These are phyloP conservation scores for Maudiozyma bulderi DNA, from an alignment of 805 yeast species.

Conservation along the genomic window DNA sequence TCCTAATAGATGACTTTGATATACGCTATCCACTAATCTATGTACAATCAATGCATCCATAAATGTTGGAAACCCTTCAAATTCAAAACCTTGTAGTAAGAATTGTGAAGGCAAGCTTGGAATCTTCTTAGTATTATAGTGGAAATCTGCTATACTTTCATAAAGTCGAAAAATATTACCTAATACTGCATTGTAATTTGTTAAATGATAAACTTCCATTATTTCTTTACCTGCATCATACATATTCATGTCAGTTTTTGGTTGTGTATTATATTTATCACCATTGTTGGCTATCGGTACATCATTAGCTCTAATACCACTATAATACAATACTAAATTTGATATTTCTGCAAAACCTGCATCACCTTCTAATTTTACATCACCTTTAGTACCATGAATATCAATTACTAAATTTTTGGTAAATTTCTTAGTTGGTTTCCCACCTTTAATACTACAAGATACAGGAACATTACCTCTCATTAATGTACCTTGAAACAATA, in stretches of 20 bases:
- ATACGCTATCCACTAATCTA: constrained; percentile 20
- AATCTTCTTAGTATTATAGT: constrained; percentile 18
- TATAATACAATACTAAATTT: constrained; percentile 24
- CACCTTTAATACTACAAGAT: constrained; percentile 26
- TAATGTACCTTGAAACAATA: constrained; percentile 24
- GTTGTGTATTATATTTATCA: constrained; percentile 1
- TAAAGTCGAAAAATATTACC: constrained; percentile 26
- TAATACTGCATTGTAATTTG: constrained; percentile 25
- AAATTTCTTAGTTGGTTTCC: constrained; percentile 26
- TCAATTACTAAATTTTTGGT: constrained; percentile 27
- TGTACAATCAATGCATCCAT: constrained; percentile 20
- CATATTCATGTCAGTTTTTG: neutral
- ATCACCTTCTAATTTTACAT: constrained; percentile 27
- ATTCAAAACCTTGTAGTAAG: constrained; percentile 20
- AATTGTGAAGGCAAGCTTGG: constrained; percentile 17
- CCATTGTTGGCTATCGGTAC: constrained; percentile 2
- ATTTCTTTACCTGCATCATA: constrained; percentile 21
- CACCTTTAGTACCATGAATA: constrained; percentile 28
- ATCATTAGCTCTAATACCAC: constrained; percentile 20
- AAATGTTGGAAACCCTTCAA: constrained; percentile 26
- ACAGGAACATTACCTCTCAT: constrained; percentile 24
- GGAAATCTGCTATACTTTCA: constrained; percentile 26
- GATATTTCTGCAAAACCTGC: constrained; percentile 29
- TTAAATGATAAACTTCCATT: constrained; percentile 26
- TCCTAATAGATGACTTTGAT: constrained; percentile 17